Evolutionary conservation across 495 filamentous ascomycete genomes (phyloP).

Genomic region (Amphirosellinia nigrospora): DNA sequence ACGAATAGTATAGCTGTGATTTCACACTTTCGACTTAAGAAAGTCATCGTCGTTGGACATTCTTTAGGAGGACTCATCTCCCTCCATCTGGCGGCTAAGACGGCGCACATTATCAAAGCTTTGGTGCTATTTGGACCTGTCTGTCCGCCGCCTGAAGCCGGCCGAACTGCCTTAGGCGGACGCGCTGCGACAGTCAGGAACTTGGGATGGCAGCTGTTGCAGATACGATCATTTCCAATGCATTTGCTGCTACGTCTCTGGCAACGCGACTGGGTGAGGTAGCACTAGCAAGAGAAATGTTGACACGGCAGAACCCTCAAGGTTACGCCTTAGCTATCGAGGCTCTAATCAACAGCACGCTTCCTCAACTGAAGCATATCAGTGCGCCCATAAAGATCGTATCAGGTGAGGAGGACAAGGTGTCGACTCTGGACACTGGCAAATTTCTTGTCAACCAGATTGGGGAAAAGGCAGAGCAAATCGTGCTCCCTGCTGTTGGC

Average conservation of each 20-base stretch:
- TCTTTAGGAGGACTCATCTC: slow-evolving; percentile 8
- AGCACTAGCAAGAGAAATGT: slow-evolving; percentile 13
- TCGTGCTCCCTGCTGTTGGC: slow-evolving; percentile 2
- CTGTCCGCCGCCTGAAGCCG: background rate
- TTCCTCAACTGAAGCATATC: background rate
- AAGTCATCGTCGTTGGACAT: background rate
- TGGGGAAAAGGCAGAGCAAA: background rate
- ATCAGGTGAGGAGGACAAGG: slow-evolving; percentile 11
- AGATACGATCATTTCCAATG: slow-evolving; percentile 7
- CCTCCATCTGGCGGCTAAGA: background rate
- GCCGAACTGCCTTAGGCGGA: slow-evolving; percentile 1
- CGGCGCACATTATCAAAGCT: background rate
- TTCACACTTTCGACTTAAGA: background rate
- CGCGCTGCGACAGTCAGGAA: slow-evolving; percentile 2
- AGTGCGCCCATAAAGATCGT: background rate
- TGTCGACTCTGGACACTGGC: slow-evolving; percentile 6
- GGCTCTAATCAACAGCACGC: slow-evolving; percentile 1
- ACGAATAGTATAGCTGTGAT: background rate
- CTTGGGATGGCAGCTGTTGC: slow-evolving; percentile 2
- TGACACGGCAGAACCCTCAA: slow-evolving; percentile 13
- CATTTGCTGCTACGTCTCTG: background rate
- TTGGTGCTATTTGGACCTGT: slow-evolving; percentile 9
- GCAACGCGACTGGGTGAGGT: background rate
- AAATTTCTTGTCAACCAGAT: background rate
- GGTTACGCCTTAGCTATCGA: slow-evolving; percentile 9